Conservation (phyloP, 2,329 filamentous ascomycete genomes). For the Colletotrichum sp. region DNA sequence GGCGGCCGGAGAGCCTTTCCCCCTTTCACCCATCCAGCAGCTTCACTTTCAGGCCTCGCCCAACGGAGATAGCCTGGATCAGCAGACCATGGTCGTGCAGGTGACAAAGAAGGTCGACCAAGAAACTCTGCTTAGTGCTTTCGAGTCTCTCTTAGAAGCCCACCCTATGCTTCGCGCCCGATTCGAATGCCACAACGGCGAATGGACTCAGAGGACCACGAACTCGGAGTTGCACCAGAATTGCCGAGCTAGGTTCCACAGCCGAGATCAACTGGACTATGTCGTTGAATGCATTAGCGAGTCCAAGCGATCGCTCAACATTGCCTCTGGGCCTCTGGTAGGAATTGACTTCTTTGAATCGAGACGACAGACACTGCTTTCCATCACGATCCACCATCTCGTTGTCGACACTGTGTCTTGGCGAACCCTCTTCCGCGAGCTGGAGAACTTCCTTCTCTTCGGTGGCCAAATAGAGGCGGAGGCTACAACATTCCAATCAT, state of each 20-base stretch:
- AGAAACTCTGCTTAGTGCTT: neutral
- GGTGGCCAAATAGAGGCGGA: neutral
- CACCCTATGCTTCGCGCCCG: neutral
- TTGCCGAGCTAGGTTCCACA: neutral
- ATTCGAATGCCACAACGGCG: neutral
- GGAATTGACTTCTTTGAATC: neutral
- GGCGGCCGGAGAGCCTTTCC: neutral
- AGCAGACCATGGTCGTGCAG: neutral
- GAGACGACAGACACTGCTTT: slow-evolving; percentile 25
- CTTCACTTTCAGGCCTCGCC: slow-evolving; percentile 4
- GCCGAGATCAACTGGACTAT: neutral
- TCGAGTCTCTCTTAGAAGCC: neutral
- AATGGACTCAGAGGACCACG: neutral
- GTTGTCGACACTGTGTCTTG: slow-evolving; percentile 51
- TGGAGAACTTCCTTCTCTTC: slow-evolving; percentile 38
- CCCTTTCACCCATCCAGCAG: neutral
- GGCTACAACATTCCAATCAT: neutral
- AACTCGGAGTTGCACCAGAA: neutral
- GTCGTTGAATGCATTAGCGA: neutral
- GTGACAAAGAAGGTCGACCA: neutral
- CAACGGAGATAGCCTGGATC: neutral
- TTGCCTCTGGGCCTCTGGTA: neutral
- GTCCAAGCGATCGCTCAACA: neutral
- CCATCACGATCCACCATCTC: slow-evolving; percentile 39
- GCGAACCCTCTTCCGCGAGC: slow-evolving; percentile 46